Percentiles rank a stretch among this genome's conserved stretches.
These are phyloP conservation scores for Cordyceps cicadae DNA, from an alignment of 2,329 filamentous ascomycete genomes.

Conservation along the genomic window DNA sequence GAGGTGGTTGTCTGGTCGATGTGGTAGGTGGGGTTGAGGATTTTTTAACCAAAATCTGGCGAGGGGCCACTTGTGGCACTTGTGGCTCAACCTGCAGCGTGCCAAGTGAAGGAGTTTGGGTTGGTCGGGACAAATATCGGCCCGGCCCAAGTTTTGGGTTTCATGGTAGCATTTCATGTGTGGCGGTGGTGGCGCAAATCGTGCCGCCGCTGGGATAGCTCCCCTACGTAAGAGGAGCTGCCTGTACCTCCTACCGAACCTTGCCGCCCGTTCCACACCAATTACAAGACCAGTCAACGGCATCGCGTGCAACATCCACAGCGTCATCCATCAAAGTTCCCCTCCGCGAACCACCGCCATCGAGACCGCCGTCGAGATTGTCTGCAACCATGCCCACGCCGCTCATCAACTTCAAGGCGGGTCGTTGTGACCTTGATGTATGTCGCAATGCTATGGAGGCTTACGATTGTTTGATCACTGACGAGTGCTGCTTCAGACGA, in stretches of 20 bases:
- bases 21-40: slow-evolving; percentile 33
- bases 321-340: neutral
- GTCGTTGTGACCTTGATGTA: slow-evolving; percentile 78
- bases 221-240: slow-evolving; percentile 10
- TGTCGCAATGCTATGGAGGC: neutral
- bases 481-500: slow-evolving; percentile 26
- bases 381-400: slow-evolving; percentile 61
- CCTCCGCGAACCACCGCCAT: neutral
- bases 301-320: slow-evolving; percentile 1
- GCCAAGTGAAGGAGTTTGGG: neutral
- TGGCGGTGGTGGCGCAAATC: neutral
- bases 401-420: slow-evolving; percentile 94
- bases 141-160: slow-evolving; percentile 5
- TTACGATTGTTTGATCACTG: slow-evolving; percentile 12
- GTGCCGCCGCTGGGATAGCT: neutral
- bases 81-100: slow-evolving; percentile 15
- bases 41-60: slow-evolving; percentile 27
- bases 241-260: neutral
- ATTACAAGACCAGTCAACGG: neutral
- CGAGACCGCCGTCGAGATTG: neutral
- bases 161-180: too few relatives aligned
- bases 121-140: slow-evolving; percentile 16
- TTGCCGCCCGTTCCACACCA: neutral
- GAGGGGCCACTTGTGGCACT: slow-evolving; percentile 17
- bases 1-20: slow-evolving; percentile 28